These are phyloP conservation scores for Kluyveromyces lactis DNA, from an alignment of 805 yeast genomes.

Conservation along the genomic window DNA sequence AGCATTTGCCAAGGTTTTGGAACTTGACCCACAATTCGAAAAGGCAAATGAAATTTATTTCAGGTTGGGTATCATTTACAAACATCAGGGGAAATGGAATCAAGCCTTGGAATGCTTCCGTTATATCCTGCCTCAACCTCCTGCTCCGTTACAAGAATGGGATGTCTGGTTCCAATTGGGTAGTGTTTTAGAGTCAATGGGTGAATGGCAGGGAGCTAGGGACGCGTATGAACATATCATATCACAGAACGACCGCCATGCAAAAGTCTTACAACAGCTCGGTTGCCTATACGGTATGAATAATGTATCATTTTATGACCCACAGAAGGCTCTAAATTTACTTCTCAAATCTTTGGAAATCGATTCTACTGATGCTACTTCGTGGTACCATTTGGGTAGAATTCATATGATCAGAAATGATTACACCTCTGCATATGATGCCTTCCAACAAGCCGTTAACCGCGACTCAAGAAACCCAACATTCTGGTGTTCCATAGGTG, in stretches of 20 bases:
- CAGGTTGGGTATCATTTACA: slow-evolving; percentile 91
- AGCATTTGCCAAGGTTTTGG: slow-evolving; percentile 92
- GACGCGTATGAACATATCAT: slow-evolving; percentile 94
- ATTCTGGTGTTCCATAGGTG: slow-evolving; percentile 96
- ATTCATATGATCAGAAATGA: slow-evolving; percentile 95
- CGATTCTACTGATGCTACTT: slow-evolving; percentile 85
- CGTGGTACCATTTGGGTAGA: slow-evolving; percentile 95
- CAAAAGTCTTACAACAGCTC: slow-evolving; percentile 90
- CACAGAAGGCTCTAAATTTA: slow-evolving; percentile 74
- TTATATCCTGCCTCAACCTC: slow-evolving; percentile 84
- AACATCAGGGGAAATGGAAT: slow-evolving; percentile 81
- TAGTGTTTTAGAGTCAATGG: slow-evolving; percentile 86
- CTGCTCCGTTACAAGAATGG: slow-evolving; percentile 90
- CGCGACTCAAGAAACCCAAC: slow-evolving; percentile 96
- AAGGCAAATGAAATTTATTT: slow-evolving; percentile 95
- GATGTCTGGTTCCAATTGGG: slow-evolving; percentile 99
- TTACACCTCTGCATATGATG: slow-evolving; percentile 93
- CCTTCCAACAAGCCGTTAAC: slow-evolving; percentile 97
- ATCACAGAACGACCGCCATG: slow-evolving; percentile 84
- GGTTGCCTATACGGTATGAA: slow-evolving; percentile 81
- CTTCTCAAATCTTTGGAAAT: slow-evolving; percentile 82
- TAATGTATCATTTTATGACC: slow-evolving; percentile 61
- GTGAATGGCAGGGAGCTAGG: slow-evolving; percentile 83
- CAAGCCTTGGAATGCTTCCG: slow-evolving; percentile 92
- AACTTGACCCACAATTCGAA: slow-evolving; percentile 92